phyloP scores from a whole-genome alignment of 495 filamentous ascomycete species.

The Penicillium pulvis region DNA sequence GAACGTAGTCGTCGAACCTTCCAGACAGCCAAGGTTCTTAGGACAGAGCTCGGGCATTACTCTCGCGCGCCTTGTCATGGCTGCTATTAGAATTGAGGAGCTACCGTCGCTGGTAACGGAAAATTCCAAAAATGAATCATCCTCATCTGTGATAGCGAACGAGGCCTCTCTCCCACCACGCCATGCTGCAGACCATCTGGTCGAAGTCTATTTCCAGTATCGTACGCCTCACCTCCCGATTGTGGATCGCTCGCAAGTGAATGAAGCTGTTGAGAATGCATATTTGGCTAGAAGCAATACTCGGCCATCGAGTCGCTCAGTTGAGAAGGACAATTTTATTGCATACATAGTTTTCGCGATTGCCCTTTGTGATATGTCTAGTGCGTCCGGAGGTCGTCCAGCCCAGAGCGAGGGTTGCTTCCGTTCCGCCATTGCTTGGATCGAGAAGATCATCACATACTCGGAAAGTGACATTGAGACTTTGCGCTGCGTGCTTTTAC shows the following conservation, averaged over 20 bases:
- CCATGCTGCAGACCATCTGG: conserved; percentile 9
- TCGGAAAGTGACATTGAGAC: conserved; percentile 7
- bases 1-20: conserved; percentile 6
- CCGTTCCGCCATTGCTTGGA: conserved; percentile 4
- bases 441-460: not conserved
- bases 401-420: conserved; percentile 14
- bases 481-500: conserved; percentile 2
- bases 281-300: not conserved
- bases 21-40: conserved; percentile 8
- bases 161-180: conserved; percentile 11
- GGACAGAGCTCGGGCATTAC: conserved; percentile 8
- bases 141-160: not conserved
- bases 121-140: not conserved
- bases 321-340: conserved; percentile 7
- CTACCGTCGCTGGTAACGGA: too few relatives aligned
- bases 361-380: conserved; percentile 9
- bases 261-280: not conserved
- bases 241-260: not conserved
- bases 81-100: too few relatives aligned
- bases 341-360: conserved; percentile 9
- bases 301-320: not conserved
- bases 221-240: conserved; percentile 5
- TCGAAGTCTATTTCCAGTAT: conserved; percentile 6
- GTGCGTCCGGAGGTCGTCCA: conserved; percentile 6
- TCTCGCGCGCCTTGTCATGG: not conserved